phyloP scores from a whole-genome alignment of 805 yeast genomes.

The Debaryomyces tyrocola region DNA sequence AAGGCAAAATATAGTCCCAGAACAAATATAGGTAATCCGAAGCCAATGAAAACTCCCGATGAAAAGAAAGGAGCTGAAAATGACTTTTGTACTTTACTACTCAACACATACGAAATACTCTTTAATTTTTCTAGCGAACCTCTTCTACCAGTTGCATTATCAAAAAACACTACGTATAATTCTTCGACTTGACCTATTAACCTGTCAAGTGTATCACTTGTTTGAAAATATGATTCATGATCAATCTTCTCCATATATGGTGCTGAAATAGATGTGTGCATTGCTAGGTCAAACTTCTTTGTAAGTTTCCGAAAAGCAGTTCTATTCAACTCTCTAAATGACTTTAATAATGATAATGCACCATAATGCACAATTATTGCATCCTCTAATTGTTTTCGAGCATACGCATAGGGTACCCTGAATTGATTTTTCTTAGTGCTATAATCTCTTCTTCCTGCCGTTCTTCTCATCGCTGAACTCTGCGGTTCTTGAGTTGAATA shows the following conservation, averaged over 20 bases:
- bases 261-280: conserved; percentile 42
- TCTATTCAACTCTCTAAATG: conserved; percentile 73
- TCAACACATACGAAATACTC: conserved; percentile 41
- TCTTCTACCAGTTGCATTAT: conserved; percentile 57
- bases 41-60: conserved; percentile 70
- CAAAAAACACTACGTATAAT: conserved; percentile 63
- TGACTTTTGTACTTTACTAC: conserved; percentile 25
- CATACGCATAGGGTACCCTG: conserved; percentile 59
- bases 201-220: conserved; percentile 67
- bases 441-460: conserved; percentile 50
- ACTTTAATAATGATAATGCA: conserved; percentile 65
- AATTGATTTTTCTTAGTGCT: conserved; percentile 30
- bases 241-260: conserved; percentile 60
- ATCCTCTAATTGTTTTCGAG: conserved; percentile 63
- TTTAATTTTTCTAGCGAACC: conserved; percentile 67
- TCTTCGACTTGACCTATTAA: conserved; percentile 65
- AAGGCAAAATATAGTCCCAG: conserved; percentile 59
- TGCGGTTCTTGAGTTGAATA: conserved; percentile 3
- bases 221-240: conserved; percentile 50
- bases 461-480: conserved; percentile 18
- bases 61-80: conserved; percentile 50
- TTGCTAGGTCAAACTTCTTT: conserved; percentile 85
- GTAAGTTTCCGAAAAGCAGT: conserved; percentile 88
- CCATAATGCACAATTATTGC: conserved; percentile 76
- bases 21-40: conserved; percentile 65